These are phyloP conservation scores for Eutrema salsugineum DNA, from an alignment of 441 rosid genomes.

Conservation along the genomic window DNA sequence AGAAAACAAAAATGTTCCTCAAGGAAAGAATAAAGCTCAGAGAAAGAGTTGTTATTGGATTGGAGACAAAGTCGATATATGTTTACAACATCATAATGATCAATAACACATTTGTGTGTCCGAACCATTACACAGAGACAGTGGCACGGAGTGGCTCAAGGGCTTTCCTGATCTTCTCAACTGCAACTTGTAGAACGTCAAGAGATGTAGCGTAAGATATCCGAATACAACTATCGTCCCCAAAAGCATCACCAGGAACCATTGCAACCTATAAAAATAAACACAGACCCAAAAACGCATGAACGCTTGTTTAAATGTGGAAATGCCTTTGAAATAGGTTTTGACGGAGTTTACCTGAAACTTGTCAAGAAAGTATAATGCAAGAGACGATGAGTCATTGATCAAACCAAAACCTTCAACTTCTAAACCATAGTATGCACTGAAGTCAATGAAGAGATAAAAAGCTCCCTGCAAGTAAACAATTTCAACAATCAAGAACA, in stretches of 20 bases:
- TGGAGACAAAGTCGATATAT: neutral
- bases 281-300: constrained; percentile 1
- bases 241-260: constrained; percentile 98
- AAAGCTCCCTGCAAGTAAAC: constrained; percentile 82
- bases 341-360: constrained; percentile 23
- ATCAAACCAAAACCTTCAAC: constrained; percentile 78
- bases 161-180: constrained; percentile 74
- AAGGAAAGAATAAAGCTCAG: neutral
- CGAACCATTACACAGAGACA: constrained; percentile 39
- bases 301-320: neutral
- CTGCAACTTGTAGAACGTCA: constrained; percentile 66
- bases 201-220: constrained; percentile 93
- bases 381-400: constrained; percentile 63
- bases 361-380: constrained; percentile 57
- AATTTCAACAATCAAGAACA: constrained; percentile 6
- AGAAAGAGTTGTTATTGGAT: neutral
- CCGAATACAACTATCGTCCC: constrained; percentile 84
- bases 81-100: constrained; percentile 15
- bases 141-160: constrained; percentile 49
- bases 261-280: constrained; percentile 63
- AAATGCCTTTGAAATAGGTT: neutral
- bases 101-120: neutral
- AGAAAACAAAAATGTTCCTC: neutral
- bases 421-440: constrained; percentile 74
- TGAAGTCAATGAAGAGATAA: constrained; percentile 82